phyloP scores from a whole-genome alignment of 441 rosid species.

The Eruca vesicaria region DNA sequence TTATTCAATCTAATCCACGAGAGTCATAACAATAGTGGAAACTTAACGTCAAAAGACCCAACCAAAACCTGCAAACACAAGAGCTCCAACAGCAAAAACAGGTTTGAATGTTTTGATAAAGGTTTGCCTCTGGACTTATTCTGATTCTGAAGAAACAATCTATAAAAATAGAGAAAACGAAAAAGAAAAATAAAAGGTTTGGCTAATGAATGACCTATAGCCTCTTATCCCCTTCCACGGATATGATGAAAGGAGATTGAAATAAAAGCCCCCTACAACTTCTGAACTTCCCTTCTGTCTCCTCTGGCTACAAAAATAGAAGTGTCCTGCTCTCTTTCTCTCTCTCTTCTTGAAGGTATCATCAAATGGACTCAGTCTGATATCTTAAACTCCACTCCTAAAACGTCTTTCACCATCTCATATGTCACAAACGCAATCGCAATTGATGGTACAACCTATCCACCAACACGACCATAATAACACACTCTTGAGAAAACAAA shows the following conservation, averaged over 20 bases:
- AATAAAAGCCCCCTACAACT: conserved; percentile 7
- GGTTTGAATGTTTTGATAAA: conserved; percentile 4
- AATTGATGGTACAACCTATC: conserved; percentile 89
- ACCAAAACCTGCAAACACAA: conserved; percentile 25
- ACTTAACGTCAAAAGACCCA: not conserved
- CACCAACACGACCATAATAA: not conserved
- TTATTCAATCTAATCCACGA: conserved; percentile 20
- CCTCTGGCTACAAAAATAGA: conserved; percentile 4
- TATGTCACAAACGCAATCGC: conserved; percentile 95
- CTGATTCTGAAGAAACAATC: conserved; percentile 21
- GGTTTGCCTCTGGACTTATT: conserved; percentile 31
- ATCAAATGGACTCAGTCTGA: conserved; percentile 51
- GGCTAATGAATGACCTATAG: conserved; percentile 31
- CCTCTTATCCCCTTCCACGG: conserved; percentile 30
- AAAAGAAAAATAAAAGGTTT: not conserved
- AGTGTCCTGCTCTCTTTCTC: not conserved
- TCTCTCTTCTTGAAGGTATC: conserved; percentile 12
- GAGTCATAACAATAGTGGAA: conserved; percentile 22
- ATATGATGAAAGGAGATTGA: conserved; percentile 21
- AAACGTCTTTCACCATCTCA: conserved; percentile 78
- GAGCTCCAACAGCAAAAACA: conserved; percentile 25
- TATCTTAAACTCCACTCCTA: conserved; percentile 89
- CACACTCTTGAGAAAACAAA: not conserved
- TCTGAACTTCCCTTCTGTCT: not conserved
- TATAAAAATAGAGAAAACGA: not conserved